Base-by-base conservation (phyloP, 2,329 filamentous ascomycete species). In the Pseudopyricularia cyperi region DNA sequence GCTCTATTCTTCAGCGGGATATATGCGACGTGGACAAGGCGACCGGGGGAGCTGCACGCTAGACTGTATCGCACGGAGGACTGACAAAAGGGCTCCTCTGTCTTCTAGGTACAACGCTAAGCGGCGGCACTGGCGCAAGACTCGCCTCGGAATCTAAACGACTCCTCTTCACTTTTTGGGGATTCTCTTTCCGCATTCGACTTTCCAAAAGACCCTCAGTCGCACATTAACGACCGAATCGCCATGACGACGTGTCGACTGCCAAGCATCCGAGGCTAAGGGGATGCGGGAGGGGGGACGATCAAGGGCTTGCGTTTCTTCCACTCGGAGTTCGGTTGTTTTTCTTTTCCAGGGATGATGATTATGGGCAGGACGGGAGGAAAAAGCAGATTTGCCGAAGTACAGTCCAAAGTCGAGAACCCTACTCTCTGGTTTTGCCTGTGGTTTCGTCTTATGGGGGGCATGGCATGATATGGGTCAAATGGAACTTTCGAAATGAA, bases 121-220 rank as follows among this genome's bases (percentile, higher is more conserved):
- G 88, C 82, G 93, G 76, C 87, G 93, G 78, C 93, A 98, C 75
- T 98, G 93, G 93, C 89, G 93, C 80, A 98, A 98, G 91, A 97
- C 93, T 71, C 87, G 89, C 72, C 89, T 98, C 77, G 89, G 89
- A 71, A 94, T 98, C 80, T 98, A 93, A 80, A 82, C 74, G 71
- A 73, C 30, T 34, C 35, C 22, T 46, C 37, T 32, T 34, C 47
- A 34, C n/a, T 49, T 17, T 17, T 49, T 22, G 30, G 42, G 47
- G 47, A 49, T 37, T 49, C 32, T 44, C 39, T 44, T 26, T 14
- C 22, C 39, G 24, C 39, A 19, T 44, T 24, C 39, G 39, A 24
- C 39, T 24, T 44, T 24, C 22, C 39, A 7, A 44, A 44, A 44
- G 24, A 30, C 28, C 28, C 28, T 24, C 11, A 24, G 39, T 44